Base-by-base conservation (phyloP, 441 rosid species). In the Hura crepitans region DNA sequence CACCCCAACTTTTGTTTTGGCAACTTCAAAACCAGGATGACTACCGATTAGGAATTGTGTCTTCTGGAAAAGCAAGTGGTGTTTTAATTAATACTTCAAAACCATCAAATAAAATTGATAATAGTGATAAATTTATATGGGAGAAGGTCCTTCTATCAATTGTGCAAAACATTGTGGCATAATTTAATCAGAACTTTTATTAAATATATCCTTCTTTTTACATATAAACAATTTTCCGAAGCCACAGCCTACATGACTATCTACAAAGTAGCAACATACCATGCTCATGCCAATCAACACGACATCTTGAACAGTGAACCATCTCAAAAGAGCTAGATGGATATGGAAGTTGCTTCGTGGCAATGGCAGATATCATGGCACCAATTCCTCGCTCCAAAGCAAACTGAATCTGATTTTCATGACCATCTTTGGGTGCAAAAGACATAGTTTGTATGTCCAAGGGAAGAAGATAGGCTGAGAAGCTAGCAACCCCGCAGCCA, bases 401-500 rank as follows among this genome's bases (percentile, higher is more conserved):
- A 86, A 94, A 94, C 73, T 94, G 97, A 84, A 92, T 94, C 86
- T 94, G 99, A 78, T 92, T 94, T 70, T 94, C 99, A 81, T 94
- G 94, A 57, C 87, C 79, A 83, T 94, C 97, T 81, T 86, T 90
- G 50, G 99, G 99, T 74, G 97, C 99, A 83, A 94, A 90, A 5
- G 99, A 94, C 96, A 92, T 85, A 25, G 97, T 90, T 67, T 85
- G 94, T 82, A 94, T 86, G 80, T 85, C 85, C 68, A 87, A 81
- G 30, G 96, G 80, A 81, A 94, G 85, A 71, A 94, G 97, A 81
- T 87, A 94, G 61, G 97, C 99, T 17, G 97, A 88, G 77, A 94
- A 94, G 83, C 97, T 94, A 37, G 97, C 97, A 76, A 94, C 99
- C 42, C 99, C 99, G 78, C 99, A 94, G 57, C 99, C 99, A 83